Evolutionary conservation across 345 rosid genomes (phyloP), one percentile per base, ranked within the genome.

Genomic region (Geranium brycei): DNA sequence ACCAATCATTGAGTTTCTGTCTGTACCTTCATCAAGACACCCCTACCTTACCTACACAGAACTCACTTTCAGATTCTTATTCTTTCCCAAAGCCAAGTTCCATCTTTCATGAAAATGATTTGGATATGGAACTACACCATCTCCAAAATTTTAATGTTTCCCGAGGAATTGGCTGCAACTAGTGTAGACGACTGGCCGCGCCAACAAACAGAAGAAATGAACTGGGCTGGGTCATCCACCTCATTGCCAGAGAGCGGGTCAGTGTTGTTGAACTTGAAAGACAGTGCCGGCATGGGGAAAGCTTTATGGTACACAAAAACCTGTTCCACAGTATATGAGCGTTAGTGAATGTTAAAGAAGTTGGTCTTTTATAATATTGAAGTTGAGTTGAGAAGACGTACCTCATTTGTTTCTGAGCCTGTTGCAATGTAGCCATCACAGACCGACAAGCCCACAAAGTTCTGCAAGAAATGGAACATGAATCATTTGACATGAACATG

Each of bases 321-420:
- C 99, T 93, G 76, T 60, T 53, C 64, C 70, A 57, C 64, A 2
- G 8, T 51, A 60, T 47, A 61, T 31, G 57, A 60, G 56, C 30
- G 56, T 38, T 10, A 38, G 11, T 10, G 47, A 38, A 38, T 38
- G 53, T 8, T 28, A 56, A 68, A 68, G 35, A 19, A 17, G 47
- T 3, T 10, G 11, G 3, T 5, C 47, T 38, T 38, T 38, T 10
- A 38, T 38, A 1, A 38, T 38, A 38, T 38, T 38, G 47, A 5
- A 1, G 47, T 5, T 23, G 28, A 23, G 28, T 23, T 23, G 41
- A 71, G 5, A 23, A 60, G n/a, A 10, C 64, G 58, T 83, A 93
- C 99, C 99, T 93, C 99, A 60, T 90, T 93, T 61, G 95, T 93
- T 84, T 90, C 97, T 18, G 99, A 93, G 64, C 97, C 99, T 12